Conservation (phyloP, 2,329 filamentous ascomycete genomes). For the Intubia oerlemansii region DNA sequence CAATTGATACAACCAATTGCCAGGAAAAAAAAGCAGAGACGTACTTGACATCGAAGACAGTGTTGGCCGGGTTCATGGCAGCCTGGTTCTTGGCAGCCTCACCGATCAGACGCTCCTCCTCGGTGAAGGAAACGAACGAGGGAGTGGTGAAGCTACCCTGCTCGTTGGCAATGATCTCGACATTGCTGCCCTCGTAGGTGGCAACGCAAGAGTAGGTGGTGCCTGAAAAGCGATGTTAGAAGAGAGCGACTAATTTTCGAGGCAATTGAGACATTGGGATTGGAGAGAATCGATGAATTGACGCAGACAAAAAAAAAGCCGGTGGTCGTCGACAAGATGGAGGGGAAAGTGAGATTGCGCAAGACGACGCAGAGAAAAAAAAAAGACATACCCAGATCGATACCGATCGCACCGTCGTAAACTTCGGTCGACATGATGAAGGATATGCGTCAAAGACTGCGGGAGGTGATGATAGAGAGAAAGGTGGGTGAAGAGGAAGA, state of each 20-base stretch:
- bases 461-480: too few relatives aligned
- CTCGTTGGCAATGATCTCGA: constrained; percentile 99
- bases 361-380: background rate
- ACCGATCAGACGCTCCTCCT: constrained; percentile 96
- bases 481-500: constrained; percentile 1
- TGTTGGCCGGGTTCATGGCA: constrained; percentile 97
- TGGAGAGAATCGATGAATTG: too few relatives aligned
- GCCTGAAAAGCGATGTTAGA: constrained; percentile 35
- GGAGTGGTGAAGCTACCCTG: constrained; percentile 98
- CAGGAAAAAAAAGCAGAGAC: background rate
- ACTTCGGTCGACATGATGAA: constrained; percentile 74
- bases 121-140: constrained; percentile 97
- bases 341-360: too few relatives aligned
- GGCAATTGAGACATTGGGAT: too few relatives aligned
- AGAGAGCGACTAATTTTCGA: too few relatives aligned
- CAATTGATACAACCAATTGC: too few relatives aligned
- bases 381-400: constrained; percentile 72
- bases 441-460: too few relatives aligned
- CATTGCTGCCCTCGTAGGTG: constrained; percentile 97
- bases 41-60: constrained; percentile 87
- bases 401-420: constrained; percentile 99
- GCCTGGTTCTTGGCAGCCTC: constrained; percentile 99
- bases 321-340: too few relatives aligned
- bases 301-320: too few relatives aligned
- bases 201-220: constrained; percentile 99